These are phyloP conservation scores for Letharia lupina DNA, from an alignment of 495 filamentous ascomycete species.

Conservation along the genomic window DNA sequence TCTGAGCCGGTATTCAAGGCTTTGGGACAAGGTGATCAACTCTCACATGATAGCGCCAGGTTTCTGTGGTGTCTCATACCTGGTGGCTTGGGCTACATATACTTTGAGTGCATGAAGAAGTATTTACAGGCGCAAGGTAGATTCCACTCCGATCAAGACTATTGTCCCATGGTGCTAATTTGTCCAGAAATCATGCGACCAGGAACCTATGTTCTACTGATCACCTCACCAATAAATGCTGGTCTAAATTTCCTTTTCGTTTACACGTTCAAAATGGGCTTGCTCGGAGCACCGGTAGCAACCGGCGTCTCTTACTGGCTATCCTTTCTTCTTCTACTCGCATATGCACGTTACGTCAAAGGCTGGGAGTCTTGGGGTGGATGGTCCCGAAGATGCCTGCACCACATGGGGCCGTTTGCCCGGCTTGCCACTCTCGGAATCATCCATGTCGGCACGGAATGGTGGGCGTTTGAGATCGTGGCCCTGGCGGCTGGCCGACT, in stretches of 20 bases:
- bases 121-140: constrained; percentile 82
- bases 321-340: constrained; percentile 68
- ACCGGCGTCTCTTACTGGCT: constrained; percentile 83
- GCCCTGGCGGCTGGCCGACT: constrained; percentile 77
- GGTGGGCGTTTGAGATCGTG: constrained; percentile 98
- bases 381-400: constrained; percentile 54
- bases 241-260: constrained; percentile 73
- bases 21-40: constrained; percentile 71
- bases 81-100: constrained; percentile 82
- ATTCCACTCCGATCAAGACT: neutral
- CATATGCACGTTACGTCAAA: constrained; percentile 62
- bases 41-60: constrained; percentile 63
- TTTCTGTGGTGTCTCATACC: constrained; percentile 76
- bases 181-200: constrained; percentile 69
- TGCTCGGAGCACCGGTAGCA: constrained; percentile 75
- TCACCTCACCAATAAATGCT: constrained; percentile 75
- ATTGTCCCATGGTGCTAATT: neutral
- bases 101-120: constrained; percentile 89
- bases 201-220: constrained; percentile 76
- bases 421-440: constrained; percentile 70
- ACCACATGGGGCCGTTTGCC: constrained; percentile 63
- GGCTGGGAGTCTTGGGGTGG: constrained; percentile 82
- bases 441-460: constrained; percentile 87
- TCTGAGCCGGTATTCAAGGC: constrained; percentile 68
- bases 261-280: constrained; percentile 58